Base-by-base conservation (phyloP, 768 basidiomycete species). In the Gloeostereum incarnatum region DNA sequence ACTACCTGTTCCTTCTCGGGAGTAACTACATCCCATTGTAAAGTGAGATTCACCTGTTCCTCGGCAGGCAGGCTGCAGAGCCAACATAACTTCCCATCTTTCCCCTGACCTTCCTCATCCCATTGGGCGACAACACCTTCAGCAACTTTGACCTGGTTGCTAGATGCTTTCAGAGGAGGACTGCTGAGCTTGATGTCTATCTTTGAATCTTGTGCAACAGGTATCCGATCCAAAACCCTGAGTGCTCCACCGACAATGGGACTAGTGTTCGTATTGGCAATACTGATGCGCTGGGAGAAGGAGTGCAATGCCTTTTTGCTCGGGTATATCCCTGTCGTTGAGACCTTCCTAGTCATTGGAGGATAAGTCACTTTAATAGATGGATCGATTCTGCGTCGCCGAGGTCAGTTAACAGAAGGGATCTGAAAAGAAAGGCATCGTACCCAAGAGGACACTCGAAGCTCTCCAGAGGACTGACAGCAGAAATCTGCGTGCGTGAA, bases 381-480 rank as follows among this genome's bases (percentile, higher is more conserved):
- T 3, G 62, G 56, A 42, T 69, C 65, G 6, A 65, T 37, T 4
- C 65, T 67, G 31, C 1, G 23, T 23, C 10, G 23, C 14, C 2
- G 19, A 21, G 13, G 2, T 7, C 7, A 16, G 9, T 10, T 16
- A 4, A 30, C 2, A 6, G 6, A 19, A 22, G 22, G 6, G 19
- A 33, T 32, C 9, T 34, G 32, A 24, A 10, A 31, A 39, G 20
- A 39, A 33, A 21, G 14, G 38, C 25, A 13, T 11, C 56, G 24
- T 43, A 65, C 64, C 65, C 66, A 3, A 66, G 57, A 2, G 63
- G 51, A 23, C 59, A 66, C 19, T 60, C 55, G 40, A 69, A 69
- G 30, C 45, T 58, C 42, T 65, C 67, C 25, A 58, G 49, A 0
- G 67, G 63, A 23, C 58, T 58, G 7, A 62, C 62, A 0, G 43